Conservation (phyloP, 2,329 filamentous ascomycete genomes). For the Trichoderma sp. region DNA sequence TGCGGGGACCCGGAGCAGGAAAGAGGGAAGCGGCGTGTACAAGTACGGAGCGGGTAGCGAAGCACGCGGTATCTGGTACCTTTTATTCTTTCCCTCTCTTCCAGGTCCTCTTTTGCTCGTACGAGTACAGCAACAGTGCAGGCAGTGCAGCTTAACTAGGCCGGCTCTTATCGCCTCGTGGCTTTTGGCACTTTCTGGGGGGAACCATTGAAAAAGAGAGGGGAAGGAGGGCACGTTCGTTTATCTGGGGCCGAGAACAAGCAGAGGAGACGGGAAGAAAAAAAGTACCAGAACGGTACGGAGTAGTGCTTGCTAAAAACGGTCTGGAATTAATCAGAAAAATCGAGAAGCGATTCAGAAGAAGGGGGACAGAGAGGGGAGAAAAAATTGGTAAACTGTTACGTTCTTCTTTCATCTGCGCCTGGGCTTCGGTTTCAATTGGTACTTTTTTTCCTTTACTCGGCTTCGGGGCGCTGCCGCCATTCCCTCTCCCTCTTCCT, state of each 20-base stretch:
- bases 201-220: slow-evolving; percentile 1
- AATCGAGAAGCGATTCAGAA: background rate
- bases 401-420: slow-evolving; percentile 10
- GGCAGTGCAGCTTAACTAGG: background rate
- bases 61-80: background rate
- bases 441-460: background rate
- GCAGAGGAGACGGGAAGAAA: background rate
- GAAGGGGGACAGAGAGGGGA: background rate
- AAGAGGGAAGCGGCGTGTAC: background rate
- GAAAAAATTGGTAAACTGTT: slow-evolving; percentile 7
- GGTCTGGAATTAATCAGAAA: background rate
- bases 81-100: background rate
- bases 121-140: too few species aligned
- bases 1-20: background rate
- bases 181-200: background rate
- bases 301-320: background rate
- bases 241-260: background rate
- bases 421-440: slow-evolving; percentile 10
- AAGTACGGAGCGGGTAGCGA: background rate
- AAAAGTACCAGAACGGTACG: background rate
- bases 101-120: background rate
- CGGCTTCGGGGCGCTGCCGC: background rate
- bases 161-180: background rate
- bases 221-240: background rate
- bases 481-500: background rate